Evolutionary conservation across 805 yeast species (phyloP), one percentile per base, ranked within the genome.

Genomic region (Cyberlindnera japonica): DNA sequence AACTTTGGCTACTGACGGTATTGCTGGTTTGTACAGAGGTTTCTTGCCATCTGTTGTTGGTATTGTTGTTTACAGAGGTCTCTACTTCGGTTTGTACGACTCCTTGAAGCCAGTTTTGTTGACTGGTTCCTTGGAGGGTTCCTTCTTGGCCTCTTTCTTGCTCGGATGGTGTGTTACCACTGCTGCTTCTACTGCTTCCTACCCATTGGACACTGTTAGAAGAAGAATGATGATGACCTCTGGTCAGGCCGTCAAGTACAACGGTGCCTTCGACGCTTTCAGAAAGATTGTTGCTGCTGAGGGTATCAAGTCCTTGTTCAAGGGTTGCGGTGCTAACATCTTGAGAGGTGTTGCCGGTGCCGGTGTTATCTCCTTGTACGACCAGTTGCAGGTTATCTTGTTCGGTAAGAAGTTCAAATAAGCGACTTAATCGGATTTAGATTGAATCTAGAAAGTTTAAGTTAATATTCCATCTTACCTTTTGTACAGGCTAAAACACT

Each of bases 201-300:
- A 89, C 84, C 97, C 97, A 81, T 85, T 90, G 74, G 97, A 89
- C 76, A 89, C 97, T 67, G 89, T 89, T 68, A 90, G 97, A 84
- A 88, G 97, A 86, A 88, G 97, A 85, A 89, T 89, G 97, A 89
- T 89, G 97, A 89, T 89, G 97, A 89, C 97, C 62, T 90, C 97
- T 59, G 97, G 97, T 74, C 95, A 88, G 77, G 95, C 95, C 65
- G 95, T 89, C 63, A 89, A 90, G 78, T 89, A 89, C 79, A 74
- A 81, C 67, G 93, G 95, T 77, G 95, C 96, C 60, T 77, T 86
- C 69, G 96, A 90, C 72, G 87, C 93, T 73, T 82, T 85, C 86
- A 74, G 68, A 61, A 74, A 88, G 77, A 87, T 89, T 68, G 91
- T 90, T 61, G 95, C 95, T 59, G 88, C 93, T 68, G 96, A 90